Evolutionary conservation across 805 yeast genomes (phyloP).

Genomic region (Priceomyces castillae): DNA sequence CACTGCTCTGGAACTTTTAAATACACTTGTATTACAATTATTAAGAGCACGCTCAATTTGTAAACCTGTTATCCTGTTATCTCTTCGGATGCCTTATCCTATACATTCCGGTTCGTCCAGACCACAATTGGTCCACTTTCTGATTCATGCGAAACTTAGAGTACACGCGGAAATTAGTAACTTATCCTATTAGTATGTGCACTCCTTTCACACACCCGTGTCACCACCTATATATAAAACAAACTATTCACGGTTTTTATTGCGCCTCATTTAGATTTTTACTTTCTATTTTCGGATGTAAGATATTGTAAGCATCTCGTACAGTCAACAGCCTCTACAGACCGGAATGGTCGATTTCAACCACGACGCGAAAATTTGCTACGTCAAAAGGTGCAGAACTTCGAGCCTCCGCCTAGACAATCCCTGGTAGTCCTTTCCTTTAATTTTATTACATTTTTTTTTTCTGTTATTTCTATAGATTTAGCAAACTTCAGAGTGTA

Average conservation of each 20-base stretch:
- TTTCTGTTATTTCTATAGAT: background rate
- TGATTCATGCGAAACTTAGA: too few relatives aligned
- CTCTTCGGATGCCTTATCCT: too few relatives aligned
- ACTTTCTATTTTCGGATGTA: constrained; percentile 2
- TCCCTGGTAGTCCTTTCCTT: constrained; percentile 2
- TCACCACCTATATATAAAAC: too few relatives aligned
- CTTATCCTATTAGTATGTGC: too few relatives aligned
- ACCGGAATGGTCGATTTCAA: constrained; percentile 3
- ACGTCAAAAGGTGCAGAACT: constrained; percentile 6
- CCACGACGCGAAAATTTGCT: constrained; percentile 7
- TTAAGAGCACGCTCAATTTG: too few relatives aligned
- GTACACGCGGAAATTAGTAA: too few relatives aligned
- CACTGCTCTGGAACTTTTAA: too few relatives aligned
- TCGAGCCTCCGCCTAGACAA: constrained; percentile 1
- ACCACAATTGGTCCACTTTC: too few relatives aligned
- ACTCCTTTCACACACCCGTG: too few relatives aligned
- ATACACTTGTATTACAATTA: too few relatives aligned
- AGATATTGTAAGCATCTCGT: background rate
- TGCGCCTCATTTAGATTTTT: background rate
- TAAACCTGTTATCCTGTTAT: too few relatives aligned
- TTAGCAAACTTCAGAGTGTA: constrained; percentile 5
- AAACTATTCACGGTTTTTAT: background rate
- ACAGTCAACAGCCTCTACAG: background rate
- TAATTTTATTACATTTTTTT: background rate
- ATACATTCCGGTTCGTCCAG: too few relatives aligned